Evolutionary conservation across 768 basidiomycete genomes (phyloP).

Genomic region (Termitomyces sp.): DNA sequence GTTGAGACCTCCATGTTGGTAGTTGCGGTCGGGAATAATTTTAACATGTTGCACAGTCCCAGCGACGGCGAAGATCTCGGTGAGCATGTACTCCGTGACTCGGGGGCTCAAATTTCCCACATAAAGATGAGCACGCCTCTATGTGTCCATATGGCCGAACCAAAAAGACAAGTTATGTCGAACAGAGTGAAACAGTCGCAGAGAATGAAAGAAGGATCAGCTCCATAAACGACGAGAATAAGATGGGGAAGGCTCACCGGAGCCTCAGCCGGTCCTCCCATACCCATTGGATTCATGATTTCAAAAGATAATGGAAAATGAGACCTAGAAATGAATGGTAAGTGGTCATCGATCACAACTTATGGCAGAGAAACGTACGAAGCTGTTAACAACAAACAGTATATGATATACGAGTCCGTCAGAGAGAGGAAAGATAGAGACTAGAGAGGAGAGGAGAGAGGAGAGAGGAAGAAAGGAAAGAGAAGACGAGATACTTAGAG

Average conservation of each 20-base stretch:
- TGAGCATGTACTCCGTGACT: slow-evolving; percentile 99
- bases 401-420: slow-evolving; percentile 55
- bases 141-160: slow-evolving; percentile 18
- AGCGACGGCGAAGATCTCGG: slow-evolving; percentile 94
- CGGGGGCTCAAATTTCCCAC: slow-evolving; percentile 97
- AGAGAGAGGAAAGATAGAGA: slow-evolving; percentile 45
- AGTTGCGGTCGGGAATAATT: slow-evolving; percentile 99
- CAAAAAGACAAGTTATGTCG: slow-evolving; percentile 18
- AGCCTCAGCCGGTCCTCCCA: slow-evolving; percentile 69
- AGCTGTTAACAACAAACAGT: slow-evolving; percentile 48
- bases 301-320: slow-evolving; percentile 51
- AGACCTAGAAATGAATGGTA: slow-evolving; percentile 36
- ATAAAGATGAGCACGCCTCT: slow-evolving; percentile 96
- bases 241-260: slow-evolving; percentile 50
- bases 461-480: slow-evolving; percentile 44
- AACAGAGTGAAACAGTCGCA: slow-evolving; percentile 21
- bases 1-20: slow-evolving; percentile 98
- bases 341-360: slow-evolving; percentile 4
- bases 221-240: slow-evolving; percentile 18
- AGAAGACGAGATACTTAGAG: slow-evolving; percentile 36
- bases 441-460: slow-evolving; percentile 40
- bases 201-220: slow-evolving; percentile 28
- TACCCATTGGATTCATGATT: slow-evolving; percentile 77
- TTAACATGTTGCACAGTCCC: slow-evolving; percentile 98
- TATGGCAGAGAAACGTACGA: slow-evolving; percentile 33